A percentile compares a stretch with the other conserved stretches of the same genome.
Conservation (phyloP, 2,329 filamentous ascomycete genomes). For the Lecanicillium sp. region DNA sequence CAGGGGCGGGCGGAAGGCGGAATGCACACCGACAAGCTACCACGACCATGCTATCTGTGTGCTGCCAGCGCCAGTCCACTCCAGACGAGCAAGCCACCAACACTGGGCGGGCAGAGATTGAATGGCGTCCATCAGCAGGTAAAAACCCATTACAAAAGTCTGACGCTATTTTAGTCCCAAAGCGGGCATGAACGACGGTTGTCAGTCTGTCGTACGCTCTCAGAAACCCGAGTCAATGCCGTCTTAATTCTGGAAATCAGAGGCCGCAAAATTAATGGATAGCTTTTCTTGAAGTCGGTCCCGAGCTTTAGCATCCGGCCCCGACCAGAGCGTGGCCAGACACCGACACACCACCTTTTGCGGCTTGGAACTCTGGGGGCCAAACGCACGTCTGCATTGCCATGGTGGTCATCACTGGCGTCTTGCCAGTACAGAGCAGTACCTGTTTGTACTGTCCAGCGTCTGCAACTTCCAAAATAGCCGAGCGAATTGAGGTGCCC, state of each 20-base stretch:
- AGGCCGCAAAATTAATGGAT: background rate
- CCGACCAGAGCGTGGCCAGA: background rate
- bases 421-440: background rate
- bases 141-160: background rate
- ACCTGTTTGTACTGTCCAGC: background rate
- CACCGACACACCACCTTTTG: background rate
- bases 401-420: background rate
- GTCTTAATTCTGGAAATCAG: background rate
- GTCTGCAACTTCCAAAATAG: background rate
- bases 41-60: too few relatives aligned
- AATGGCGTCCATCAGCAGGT: background rate
- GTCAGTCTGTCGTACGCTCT: slow-evolving; percentile 3
- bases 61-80: background rate
- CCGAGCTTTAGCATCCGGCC: too few relatives aligned
- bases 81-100: background rate
- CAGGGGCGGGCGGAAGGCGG: slow-evolving; percentile 1
- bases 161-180: slow-evolving; percentile 3
- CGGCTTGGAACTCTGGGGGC: slow-evolving; percentile 3
- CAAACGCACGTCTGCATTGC: background rate
- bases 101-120: too few relatives aligned
- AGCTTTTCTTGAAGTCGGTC: too few relatives aligned
- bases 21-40: slow-evolving; percentile 4
- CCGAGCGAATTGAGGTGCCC: background rate
- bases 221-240: background rate
- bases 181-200: background rate